Conservation (phyloP, 73 alveolate genomes). For the Paraurostyla sp. region DNA sequence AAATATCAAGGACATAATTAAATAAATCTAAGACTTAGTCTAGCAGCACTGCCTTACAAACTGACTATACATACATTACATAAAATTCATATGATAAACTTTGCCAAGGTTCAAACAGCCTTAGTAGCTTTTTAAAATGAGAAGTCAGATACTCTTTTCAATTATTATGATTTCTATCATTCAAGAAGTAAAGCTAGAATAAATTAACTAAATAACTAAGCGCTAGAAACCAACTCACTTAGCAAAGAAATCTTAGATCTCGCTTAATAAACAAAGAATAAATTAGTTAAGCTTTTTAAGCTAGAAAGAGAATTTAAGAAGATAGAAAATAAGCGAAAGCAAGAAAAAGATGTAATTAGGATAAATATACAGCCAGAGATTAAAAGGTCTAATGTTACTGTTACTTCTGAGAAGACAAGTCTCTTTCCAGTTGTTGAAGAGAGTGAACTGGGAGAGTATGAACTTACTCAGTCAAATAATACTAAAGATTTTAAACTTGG, state of each 20-base stretch:
- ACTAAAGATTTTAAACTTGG: not conserved
- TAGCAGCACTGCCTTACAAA: slow-evolving; percentile 26
- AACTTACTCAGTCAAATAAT: not conserved
- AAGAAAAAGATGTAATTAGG: slow-evolving; percentile 42
- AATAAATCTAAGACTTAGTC: not conserved
- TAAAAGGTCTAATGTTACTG: not conserved
- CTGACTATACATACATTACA: slow-evolving; percentile 4
- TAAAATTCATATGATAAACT: slow-evolving; percentile 40
- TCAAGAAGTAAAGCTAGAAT: slow-evolving; percentile 30
- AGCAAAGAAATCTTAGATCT: not conserved
- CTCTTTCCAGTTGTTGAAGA: slow-evolving; percentile 35
- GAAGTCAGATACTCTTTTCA: slow-evolving; percentile 8
- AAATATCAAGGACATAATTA: slow-evolving; percentile 31
- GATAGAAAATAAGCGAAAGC: slow-evolving; percentile 8
- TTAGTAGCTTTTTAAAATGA: slow-evolving; percentile 52
- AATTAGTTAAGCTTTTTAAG: slow-evolving; percentile 33
- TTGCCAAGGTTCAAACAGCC: slow-evolving; percentile 33
- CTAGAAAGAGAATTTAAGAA: slow-evolving; percentile 38
- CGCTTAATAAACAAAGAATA: not conserved
- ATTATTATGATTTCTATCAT: slow-evolving; percentile 46
- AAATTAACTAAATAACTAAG: not conserved
- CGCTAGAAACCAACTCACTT: slow-evolving; percentile 14
- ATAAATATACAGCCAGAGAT: slow-evolving; percentile 27
- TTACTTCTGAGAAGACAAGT: slow-evolving; percentile 15
- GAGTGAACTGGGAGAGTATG: slow-evolving; percentile 34